A percentile compares a stretch with the other conserved stretches of the same genome.
phyloP scores from a whole-genome alignment of 2,329 filamentous ascomycete genomes.

The Fusarium albidum region DNA sequence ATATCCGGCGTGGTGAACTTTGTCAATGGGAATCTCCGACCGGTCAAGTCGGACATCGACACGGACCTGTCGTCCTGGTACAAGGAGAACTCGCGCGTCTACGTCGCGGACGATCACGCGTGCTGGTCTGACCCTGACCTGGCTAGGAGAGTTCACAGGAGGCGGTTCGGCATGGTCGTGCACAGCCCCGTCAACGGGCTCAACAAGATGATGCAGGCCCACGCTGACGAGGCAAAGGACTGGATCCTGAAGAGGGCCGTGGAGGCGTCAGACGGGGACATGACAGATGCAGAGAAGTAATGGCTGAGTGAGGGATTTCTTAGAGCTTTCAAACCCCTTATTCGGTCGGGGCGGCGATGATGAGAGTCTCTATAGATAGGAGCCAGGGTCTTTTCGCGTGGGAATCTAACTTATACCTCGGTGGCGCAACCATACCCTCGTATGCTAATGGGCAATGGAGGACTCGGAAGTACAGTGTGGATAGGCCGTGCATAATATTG shows the following conservation, averaged over 20 bases:
- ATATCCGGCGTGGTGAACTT: conserved; percentile 82
- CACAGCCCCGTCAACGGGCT: conserved; percentile 59
- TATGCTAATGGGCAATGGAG: no score
- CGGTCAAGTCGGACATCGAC: conserved; percentile 81
- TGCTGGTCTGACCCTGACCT: conserved; percentile 75
- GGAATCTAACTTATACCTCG: no score
- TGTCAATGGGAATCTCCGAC: conserved; percentile 77
- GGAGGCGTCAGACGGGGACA: conserved; percentile 49
- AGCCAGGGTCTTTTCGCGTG: neutral
- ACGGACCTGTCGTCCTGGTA: conserved; percentile 83
- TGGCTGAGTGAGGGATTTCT: conserved; percentile 8
- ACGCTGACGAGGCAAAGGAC: conserved; percentile 58
- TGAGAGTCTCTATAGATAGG: neutral
- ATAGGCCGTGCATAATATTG: no score
- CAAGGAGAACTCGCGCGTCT: conserved; percentile 80
- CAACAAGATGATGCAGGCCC: conserved; percentile 64
- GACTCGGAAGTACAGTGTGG: no score
- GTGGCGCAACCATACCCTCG: no score
- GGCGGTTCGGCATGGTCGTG: conserved; percentile 66
- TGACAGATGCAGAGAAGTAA: conserved; percentile 59
- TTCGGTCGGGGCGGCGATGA: neutral
- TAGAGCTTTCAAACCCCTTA: conserved; percentile 1
- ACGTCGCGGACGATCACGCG: conserved; percentile 76
- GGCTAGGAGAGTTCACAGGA: conserved; percentile 65
- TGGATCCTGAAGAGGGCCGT: conserved; percentile 58